Percentiles rank a stretch among this genome's conserved stretches.
These are phyloP conservation scores for Leccinum variicolor DNA, from an alignment of 768 basidiomycete genomes.

Conservation along the genomic window DNA sequence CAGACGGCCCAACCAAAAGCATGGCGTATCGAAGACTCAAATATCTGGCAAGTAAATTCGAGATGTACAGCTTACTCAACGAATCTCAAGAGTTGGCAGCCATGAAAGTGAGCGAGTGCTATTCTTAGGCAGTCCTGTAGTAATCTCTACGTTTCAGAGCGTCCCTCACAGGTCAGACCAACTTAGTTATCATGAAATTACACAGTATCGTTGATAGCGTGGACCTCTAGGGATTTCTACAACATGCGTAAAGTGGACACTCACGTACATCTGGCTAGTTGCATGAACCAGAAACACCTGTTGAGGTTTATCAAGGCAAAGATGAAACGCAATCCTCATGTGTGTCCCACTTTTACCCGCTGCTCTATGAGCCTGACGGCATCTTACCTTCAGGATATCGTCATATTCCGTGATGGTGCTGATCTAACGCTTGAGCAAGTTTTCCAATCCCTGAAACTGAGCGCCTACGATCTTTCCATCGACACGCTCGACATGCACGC, in stretches of 20 bases:
- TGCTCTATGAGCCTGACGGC: not conserved
- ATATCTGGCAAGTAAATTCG: constrained; percentile 91
- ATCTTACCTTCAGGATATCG: constrained; percentile 67
- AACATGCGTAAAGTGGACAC: constrained; percentile 98
- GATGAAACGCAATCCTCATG: constrained; percentile 85
- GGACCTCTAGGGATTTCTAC: constrained; percentile 83
- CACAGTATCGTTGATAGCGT: constrained; percentile 1
- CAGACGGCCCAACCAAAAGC: constrained; percentile 94
- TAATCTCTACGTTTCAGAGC: constrained; percentile 19
- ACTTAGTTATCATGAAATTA: not conserved
- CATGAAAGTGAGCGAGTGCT: constrained; percentile 73
- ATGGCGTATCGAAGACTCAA: constrained; percentile 91
- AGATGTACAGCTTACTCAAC: constrained; percentile 87
- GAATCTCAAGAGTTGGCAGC: constrained; percentile 92
- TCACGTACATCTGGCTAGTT: constrained; percentile 97
- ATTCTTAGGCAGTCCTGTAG: not conserved
- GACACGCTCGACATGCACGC: constrained; percentile 99
- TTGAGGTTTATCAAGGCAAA: constrained; percentile 99
- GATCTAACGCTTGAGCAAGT: constrained; percentile 88
- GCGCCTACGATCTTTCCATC: constrained; percentile 96
- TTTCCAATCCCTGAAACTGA: constrained; percentile 92
- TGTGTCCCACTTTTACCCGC: constrained; percentile 30
- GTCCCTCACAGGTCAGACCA: constrained; percentile 30
- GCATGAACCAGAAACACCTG: constrained; percentile 99
- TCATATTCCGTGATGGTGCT: constrained; percentile 91